A percentile compares a stretch with the other conserved stretches of the same genome.
Conservation (phyloP, 2,329 filamentous ascomycete species). For the Pyricularia pennisetigena region DNA sequence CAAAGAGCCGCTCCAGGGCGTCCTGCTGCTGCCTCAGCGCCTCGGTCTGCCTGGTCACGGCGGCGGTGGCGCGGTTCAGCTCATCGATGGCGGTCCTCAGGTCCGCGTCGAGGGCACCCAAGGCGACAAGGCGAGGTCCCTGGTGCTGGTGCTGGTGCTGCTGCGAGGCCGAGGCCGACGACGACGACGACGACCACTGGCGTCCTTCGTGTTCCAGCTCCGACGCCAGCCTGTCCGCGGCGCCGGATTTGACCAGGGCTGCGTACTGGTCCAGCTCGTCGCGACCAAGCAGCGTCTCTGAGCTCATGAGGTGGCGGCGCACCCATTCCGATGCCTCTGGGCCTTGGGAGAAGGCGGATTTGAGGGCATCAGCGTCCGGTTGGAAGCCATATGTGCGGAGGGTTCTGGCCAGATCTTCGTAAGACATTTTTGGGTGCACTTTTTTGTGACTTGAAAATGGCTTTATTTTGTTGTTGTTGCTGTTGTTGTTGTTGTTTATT, state of each 20-base stretch:
- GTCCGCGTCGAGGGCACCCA: slow-evolving; percentile 47
- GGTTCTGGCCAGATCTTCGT: slow-evolving; percentile 7
- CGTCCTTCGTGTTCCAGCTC: background rate
- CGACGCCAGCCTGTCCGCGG: background rate
- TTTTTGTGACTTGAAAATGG: too few species aligned
- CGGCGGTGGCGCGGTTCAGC: slow-evolving; percentile 53
- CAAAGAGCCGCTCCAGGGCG: slow-evolving; percentile 43
- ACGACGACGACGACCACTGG: background rate
- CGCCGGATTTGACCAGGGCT: background rate
- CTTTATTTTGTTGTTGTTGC: too few species aligned
- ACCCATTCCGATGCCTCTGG: slow-evolving; percentile 36
- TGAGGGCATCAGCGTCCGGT: slow-evolving; percentile 14
- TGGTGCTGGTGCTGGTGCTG: background rate
- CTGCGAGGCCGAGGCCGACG: background rate
- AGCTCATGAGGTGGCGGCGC: slow-evolving; percentile 29
- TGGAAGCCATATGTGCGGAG: slow-evolving; percentile 7
- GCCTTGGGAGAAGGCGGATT: slow-evolving; percentile 24
- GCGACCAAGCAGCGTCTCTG: slow-evolving; percentile 41
- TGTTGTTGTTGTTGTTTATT: background rate
- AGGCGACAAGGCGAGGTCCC: slow-evolving; percentile 20
- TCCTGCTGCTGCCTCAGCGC: slow-evolving; percentile 51
- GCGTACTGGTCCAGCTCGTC: slow-evolving; percentile 46
- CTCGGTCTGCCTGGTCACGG: slow-evolving; percentile 55
- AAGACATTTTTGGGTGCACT: background rate
- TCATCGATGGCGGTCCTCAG: slow-evolving; percentile 51